These are phyloP conservation scores for Paxillus ammoniavirescens DNA, from an alignment of 768 basidiomycete species.

Conservation along the genomic window DNA sequence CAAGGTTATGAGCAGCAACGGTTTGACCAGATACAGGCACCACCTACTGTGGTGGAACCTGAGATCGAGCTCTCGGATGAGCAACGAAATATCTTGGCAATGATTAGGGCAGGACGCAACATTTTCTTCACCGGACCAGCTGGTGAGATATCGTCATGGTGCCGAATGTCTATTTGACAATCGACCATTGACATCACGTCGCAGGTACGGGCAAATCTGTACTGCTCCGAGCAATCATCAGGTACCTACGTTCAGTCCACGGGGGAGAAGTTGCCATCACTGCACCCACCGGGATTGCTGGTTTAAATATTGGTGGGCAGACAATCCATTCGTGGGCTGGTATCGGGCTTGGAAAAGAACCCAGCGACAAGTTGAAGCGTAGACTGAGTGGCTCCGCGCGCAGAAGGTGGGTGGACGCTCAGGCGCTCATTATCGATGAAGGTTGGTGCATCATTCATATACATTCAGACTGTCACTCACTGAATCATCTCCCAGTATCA, in stretches of 20 bases:
- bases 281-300: constrained; percentile 65
- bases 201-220: constrained; percentile 73
- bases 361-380: constrained; percentile 37
- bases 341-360: constrained; percentile 57
- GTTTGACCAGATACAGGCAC: constrained; percentile 1
- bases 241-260: constrained; percentile 31
- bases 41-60: constrained; percentile 4
- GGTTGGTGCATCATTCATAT: constrained; percentile 37
- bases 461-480: background rate
- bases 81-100: constrained; percentile 39
- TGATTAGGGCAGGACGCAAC: constrained; percentile 53
- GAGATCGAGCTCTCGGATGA: constrained; percentile 34
- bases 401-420: constrained; percentile 50
- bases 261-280: constrained; percentile 51
- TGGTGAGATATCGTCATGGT: constrained; percentile 36
- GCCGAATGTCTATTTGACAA: background rate
- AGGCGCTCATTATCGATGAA: constrained; percentile 71
- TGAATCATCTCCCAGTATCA: constrained; percentile 45
- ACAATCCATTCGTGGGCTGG: constrained; percentile 71
- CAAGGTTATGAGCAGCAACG: background rate
- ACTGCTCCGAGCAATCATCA: constrained; percentile 61
- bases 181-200: background rate
- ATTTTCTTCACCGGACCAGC: constrained; percentile 79
- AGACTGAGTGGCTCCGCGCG: constrained; percentile 30
- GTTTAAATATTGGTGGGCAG: constrained; percentile 65